phyloP scores from a whole-genome alignment of 495 filamentous ascomycete genomes.

The Daldinia grandis region DNA sequence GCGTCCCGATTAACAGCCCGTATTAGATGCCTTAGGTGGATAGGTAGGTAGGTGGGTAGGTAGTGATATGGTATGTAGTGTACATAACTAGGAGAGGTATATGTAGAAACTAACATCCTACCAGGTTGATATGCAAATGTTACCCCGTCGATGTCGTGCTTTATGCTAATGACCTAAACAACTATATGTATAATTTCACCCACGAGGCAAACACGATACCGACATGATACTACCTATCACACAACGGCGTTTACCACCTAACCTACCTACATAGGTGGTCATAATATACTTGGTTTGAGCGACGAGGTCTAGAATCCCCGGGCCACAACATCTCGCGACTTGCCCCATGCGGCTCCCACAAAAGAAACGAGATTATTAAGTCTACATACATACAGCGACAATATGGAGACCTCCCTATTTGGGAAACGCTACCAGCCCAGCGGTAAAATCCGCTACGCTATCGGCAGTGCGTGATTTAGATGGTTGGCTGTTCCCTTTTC shows the following conservation, averaged over 20 bases:
- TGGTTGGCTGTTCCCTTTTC: constrained; percentile 10
- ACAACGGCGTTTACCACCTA: too few relatives aligned
- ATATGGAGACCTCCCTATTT: constrained; percentile 34
- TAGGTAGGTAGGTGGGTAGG: background rate
- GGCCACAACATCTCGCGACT: constrained; percentile 3
- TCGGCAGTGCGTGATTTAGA: constrained; percentile 24
- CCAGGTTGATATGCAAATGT: constrained; percentile 21
- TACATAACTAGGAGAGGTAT: background rate
- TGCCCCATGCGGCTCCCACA: constrained; percentile 24
- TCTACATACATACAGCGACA: background rate
- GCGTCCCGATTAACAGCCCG: constrained; percentile 6
- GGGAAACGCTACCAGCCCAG: constrained; percentile 13
- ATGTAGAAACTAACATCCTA: constrained; percentile 5
- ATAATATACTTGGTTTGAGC: background rate
- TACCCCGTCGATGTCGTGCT: constrained; percentile 37
- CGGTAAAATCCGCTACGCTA: constrained; percentile 11
- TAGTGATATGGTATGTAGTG: too few relatives aligned
- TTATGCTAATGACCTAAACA: constrained; percentile 4
- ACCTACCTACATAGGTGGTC: too few relatives aligned
- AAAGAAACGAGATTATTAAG: constrained; percentile 3
- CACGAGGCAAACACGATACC: constrained; percentile 7
- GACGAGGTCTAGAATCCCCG: background rate
- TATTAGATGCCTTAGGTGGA: too few relatives aligned
- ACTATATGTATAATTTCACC: constrained; percentile 10
- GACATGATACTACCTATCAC: background rate